A percentile compares a stretch with the other conserved stretches of the same genome.
Conservation (phyloP, 768 basidiomycete species). For the Leccinum longicurvipes region DNA sequence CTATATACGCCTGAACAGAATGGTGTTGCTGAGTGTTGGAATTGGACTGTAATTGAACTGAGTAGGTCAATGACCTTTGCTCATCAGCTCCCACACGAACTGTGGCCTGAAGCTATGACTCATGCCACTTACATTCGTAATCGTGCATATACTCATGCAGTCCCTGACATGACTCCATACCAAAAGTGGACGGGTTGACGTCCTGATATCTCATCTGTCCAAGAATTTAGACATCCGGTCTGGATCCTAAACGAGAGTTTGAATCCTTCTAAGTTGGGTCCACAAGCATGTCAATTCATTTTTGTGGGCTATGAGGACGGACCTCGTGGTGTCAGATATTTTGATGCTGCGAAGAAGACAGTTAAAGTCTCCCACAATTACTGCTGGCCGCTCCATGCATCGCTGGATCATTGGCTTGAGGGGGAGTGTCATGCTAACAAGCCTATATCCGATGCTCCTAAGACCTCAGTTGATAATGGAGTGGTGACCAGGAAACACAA, state of each 20-base stretch:
- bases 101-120: constrained; percentile 14
- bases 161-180: background rate
- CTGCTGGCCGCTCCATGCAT: background rate
- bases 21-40: constrained; percentile 37
- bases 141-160: background rate
- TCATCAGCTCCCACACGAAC: constrained; percentile 8
- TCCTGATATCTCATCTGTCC: background rate
- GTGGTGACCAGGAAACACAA: no score
- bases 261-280: background rate
- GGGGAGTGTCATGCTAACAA: background rate
- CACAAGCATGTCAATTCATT: background rate
- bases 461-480: no score
- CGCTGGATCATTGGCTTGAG: background rate
- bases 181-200: constrained; percentile 11
- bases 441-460: background rate
- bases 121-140: constrained; percentile 33
- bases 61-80: constrained; percentile 31
- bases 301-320: background rate
- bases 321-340: background rate
- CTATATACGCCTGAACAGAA: constrained; percentile 37
- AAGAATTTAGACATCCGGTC: background rate
- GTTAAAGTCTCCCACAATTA: background rate
- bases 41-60: constrained; percentile 31
- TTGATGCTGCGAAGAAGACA: background rate
- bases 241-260: background rate